These are phyloP conservation scores for Nidularia pulvinata DNA, from an alignment of 768 basidiomycete species.

Conservation along the genomic window DNA sequence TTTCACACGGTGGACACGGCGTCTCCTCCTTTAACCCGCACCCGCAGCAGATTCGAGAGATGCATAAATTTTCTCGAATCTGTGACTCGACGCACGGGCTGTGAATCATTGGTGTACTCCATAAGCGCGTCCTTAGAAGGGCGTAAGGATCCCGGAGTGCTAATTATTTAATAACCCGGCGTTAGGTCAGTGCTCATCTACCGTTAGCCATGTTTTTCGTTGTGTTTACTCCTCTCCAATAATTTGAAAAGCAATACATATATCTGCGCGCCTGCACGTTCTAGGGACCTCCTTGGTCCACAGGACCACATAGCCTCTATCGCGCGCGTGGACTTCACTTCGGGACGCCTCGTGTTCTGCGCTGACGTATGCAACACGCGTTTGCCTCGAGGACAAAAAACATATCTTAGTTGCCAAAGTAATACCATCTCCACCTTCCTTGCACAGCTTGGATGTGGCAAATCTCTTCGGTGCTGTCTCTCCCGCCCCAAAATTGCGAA, in stretches of 20 bases:
- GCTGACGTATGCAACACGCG: constrained; percentile 3
- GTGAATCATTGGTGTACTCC: not conserved
- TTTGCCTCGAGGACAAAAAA: not conserved
- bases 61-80: not conserved
- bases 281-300: not conserved
- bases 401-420: no score
- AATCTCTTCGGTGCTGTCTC: no score
- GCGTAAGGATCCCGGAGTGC: no score
- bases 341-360: constrained; percentile 5
- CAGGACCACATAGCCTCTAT: constrained; percentile 1
- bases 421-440: no score
- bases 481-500: no score
- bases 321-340: not conserved
- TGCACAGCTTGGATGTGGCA: no score
- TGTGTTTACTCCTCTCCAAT: not conserved
- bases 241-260: not conserved
- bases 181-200: not conserved
- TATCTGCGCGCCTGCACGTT: no score
- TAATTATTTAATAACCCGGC: no score
- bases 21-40: not conserved
- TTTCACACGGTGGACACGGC: not conserved
- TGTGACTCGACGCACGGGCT: not conserved
- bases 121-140: no score
- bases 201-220: not conserved
- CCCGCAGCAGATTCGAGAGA: not conserved